Base-by-base conservation (phyloP, 139 green algal genomes). In the Micromonas commoda region DNA sequence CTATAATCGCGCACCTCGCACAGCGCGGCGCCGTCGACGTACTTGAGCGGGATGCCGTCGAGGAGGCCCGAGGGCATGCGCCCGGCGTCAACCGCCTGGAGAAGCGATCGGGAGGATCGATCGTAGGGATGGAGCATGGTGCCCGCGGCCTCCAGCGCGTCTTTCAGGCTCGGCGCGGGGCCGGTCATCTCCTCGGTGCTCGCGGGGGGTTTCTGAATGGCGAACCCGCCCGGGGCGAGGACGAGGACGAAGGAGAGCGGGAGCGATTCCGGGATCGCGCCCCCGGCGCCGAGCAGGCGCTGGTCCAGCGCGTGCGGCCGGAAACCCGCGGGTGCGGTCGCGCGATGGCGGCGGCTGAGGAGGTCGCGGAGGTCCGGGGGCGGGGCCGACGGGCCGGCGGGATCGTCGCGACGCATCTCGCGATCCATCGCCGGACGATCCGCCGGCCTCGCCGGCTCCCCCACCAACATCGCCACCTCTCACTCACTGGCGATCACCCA, bases 11-110 rank as follows among this genome's bases (percentile, higher is more conserved):
- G 23, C 20, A 74, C 33, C 66, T 74, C 66, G 4, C 13, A 6
- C 33, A 74, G n/a, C 32, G 34, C 66, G 13, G 31, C 29, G 20
- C 66, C 66, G 32, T 74, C 32, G 66, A 74, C 66, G 66, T 74
- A 74, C 21, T 6, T 61, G 13, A 74, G 24, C 24, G 66, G 66
- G 20, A 74, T 5, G 33, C 66, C 31, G 29, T n/a, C 32, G 66
- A 74, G 34, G 4, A 52, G 20, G 21, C 5, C 66, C 13, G 13
- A 16, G 5, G 66, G 66, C 5, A 74, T 9, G 9, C 63, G 63
- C 63, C 63, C 63, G 26, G 26, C 63, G 63, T 69, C 63, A 19
- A 69, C 21, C 26, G 63, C 63, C 63, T 69, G 63, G 13, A 69
- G 63, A 32, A 69, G 63, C 26, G 26, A 9, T 19, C 28, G 6